Evolutionary conservation across 202 grass and related monocot genomes (phyloP).

Genomic region (Miscanthus sacchariflorus): DNA sequence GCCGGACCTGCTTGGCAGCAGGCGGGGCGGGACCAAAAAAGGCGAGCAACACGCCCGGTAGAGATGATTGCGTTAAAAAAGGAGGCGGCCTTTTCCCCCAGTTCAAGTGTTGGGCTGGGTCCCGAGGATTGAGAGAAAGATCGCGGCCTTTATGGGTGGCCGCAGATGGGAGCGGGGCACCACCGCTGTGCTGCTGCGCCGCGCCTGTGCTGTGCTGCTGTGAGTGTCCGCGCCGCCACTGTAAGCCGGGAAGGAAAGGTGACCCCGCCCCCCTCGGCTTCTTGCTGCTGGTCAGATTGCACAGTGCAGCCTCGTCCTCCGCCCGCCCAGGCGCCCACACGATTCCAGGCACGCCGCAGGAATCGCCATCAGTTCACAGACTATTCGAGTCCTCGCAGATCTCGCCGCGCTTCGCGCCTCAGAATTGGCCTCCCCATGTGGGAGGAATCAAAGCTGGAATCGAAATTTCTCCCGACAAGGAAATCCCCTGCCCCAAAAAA

Average conservation of each 20-base stretch:
- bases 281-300: conserved; percentile 40
- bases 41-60: conserved; percentile 35
- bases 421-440: conserved; percentile 29
- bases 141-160: conserved; percentile 49
- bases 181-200: background rate
- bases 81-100: conserved; percentile 38
- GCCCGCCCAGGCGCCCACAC: conserved; percentile 18
- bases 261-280: conserved; percentile 4
- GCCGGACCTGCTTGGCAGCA: conserved; percentile 40
- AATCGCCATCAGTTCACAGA: conserved; percentile 21
- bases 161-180: conserved; percentile 34
- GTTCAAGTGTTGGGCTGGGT: conserved; percentile 25
- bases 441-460: conserved; percentile 16
- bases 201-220: conserved; percentile 33
- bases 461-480: background rate
- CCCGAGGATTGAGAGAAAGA: conserved; percentile 58
- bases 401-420: conserved; percentile 53
- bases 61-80: conserved; percentile 53
- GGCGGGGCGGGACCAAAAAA: conserved; percentile 53
- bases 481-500: background rate
- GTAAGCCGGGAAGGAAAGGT: conserved; percentile 43
- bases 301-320: conserved; percentile 47
- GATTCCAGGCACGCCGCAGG: conserved; percentile 43
- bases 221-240: conserved; percentile 51
- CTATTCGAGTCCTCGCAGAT: conserved; percentile 48